Conservation (phyloP, 768 basidiomycete genomes). For the Lentinula detonsa region DNA sequence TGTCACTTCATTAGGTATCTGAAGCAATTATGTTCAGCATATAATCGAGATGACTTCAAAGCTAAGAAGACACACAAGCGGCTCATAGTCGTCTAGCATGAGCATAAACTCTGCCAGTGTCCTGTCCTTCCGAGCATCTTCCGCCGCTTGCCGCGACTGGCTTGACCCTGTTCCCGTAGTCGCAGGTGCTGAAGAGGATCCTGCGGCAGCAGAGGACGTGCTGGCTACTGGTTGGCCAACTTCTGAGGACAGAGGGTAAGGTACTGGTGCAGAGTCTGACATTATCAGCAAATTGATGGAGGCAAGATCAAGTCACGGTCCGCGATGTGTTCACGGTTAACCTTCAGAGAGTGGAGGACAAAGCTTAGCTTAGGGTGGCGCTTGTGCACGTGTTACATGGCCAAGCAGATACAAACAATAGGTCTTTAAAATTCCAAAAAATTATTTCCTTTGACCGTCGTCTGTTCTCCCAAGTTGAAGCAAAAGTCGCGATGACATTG, state of each 20-base stretch:
- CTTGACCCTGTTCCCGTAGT: neutral
- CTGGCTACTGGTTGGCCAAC: slow-evolving; percentile 22
- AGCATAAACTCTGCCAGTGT: slow-evolving; percentile 91
- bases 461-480: neutral
- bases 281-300: neutral
- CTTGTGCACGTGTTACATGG: neutral
- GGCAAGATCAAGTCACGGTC: neutral
- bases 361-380: neutral
- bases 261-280: neutral
- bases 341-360: too few species aligned
- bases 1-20: slow-evolving; percentile 98
- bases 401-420: neutral
- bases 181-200: slow-evolving; percentile 23
- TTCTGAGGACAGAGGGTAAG: slow-evolving; percentile 6
- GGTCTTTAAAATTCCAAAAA: neutral
- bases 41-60: neutral
- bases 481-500: neutral
- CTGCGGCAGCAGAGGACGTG: slow-evolving; percentile 13
- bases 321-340: neutral
- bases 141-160: slow-evolving; percentile 58
- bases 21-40: slow-evolving; percentile 4
- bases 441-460: neutral
- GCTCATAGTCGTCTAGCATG: slow-evolving; percentile 96
- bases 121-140: slow-evolving; percentile 82
- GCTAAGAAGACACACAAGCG: slow-evolving; percentile 53